Conservation (phyloP, 192 early-diverging fungal species). For the Backusella liffmaniae region DNA sequence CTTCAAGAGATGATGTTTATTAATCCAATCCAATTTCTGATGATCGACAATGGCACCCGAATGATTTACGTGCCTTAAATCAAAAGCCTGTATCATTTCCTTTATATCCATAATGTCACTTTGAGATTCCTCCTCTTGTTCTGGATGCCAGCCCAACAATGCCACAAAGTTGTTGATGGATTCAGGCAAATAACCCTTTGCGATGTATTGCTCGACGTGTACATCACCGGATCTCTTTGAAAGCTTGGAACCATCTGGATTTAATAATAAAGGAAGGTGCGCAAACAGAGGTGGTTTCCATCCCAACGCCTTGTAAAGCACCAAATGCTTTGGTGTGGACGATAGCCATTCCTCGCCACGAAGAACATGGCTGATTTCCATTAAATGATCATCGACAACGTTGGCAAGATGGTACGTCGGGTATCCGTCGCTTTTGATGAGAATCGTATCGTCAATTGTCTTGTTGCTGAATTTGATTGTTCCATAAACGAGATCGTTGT, state of each 20-base stretch:
- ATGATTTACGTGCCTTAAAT: conserved; percentile 56
- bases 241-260: conserved; percentile 78
- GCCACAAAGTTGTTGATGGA: conserved; percentile 88
- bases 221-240: conserved; percentile 89
- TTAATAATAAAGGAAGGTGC: conserved; percentile 87
- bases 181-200: conserved; percentile 80
- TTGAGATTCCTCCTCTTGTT: conserved; percentile 48
- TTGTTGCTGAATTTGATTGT: conserved; percentile 68
- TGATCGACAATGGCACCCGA: conserved; percentile 61
- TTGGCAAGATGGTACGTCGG: conserved; percentile 96
- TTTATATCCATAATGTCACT: conserved; percentile 30
- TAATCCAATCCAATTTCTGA: conserved; percentile 74
- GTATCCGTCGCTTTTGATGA: conserved; percentile 90
- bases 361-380: conserved; percentile 91
- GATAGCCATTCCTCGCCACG: conserved; percentile 96
- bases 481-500: conserved; percentile 79
- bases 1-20: conserved; percentile 63
- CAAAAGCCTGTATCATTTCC: conserved; percentile 49
- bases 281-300: conserved; percentile 79
- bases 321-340: conserved; percentile 88
- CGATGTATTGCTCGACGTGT: conserved; percentile 67
- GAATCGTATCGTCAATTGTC: conserved; percentile 82
- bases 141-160: conserved; percentile 76
- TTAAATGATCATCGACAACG: conserved; percentile 90
- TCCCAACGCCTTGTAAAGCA: conserved; percentile 80